phyloP scores from a whole-genome alignment of 441 rosid species.

The Pelargonium australe region DNA sequence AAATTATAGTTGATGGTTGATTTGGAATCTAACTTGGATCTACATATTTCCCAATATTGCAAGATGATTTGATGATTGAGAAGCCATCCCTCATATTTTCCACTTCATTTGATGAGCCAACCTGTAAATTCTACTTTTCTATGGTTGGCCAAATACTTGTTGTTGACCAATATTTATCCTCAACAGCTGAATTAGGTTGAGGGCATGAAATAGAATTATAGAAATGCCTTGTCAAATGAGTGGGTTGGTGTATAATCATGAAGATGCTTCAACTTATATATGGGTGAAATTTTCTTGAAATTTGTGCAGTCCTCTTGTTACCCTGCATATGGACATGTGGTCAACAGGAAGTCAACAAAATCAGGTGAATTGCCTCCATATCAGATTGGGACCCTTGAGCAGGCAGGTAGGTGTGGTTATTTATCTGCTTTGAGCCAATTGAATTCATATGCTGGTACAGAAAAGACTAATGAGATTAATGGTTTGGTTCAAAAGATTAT shows the following conservation, averaged over 20 bases:
- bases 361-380: background rate
- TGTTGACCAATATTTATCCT: too few relatives aligned
- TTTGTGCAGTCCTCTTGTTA: background rate
- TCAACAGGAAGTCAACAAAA: background rate
- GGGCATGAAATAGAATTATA: too few relatives aligned
- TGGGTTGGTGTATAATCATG: background rate
- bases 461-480: background rate
- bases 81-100: too few relatives aligned
- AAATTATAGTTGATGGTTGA: too few relatives aligned
- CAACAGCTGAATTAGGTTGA: background rate
- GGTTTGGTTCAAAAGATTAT: too few relatives aligned
- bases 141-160: too few relatives aligned
- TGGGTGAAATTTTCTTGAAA: background rate
- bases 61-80: too few relatives aligned
- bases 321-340: background rate
- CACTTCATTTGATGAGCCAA: too few relatives aligned
- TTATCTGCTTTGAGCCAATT: background rate
- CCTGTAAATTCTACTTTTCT: too few relatives aligned
- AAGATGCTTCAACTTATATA: background rate
- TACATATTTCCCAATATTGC: too few relatives aligned
- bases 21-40: too few relatives aligned
- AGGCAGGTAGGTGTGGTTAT: background rate
- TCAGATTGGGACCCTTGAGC: background rate
- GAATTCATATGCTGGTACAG: background rate
- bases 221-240: too few relatives aligned